Conservation (phyloP, 371 early-diverging fungal genomes). For the Apophysomyces elegans region DNA sequence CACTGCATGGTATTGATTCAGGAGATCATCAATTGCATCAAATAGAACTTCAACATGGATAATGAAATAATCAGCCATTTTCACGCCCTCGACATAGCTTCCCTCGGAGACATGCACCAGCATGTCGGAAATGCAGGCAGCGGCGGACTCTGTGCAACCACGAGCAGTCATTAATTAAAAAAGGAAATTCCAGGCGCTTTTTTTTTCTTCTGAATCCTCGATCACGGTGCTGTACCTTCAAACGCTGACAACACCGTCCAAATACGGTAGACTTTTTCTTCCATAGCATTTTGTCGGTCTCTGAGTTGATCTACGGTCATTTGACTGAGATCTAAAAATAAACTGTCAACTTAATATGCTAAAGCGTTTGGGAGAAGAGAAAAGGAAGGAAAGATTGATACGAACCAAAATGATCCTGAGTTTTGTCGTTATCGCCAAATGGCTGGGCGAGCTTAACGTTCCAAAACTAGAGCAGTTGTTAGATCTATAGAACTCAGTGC, state of each 20-base stretch:
- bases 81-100: slow-evolving; percentile 80
- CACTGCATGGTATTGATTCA: slow-evolving; percentile 30
- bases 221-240: slow-evolving; percentile 34
- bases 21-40: slow-evolving; percentile 79
- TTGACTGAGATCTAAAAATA: slow-evolving; percentile 25
- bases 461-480: slow-evolving; percentile 65
- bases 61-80: slow-evolving; percentile 91
- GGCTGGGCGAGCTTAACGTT: slow-evolving; percentile 69
- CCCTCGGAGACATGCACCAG: slow-evolving; percentile 89
- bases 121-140: slow-evolving; percentile 97
- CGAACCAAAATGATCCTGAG: slow-evolving; percentile 25
- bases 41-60: slow-evolving; percentile 93
- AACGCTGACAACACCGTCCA: slow-evolving; percentile 88
- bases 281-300: slow-evolving; percentile 57
- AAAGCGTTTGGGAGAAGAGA: neutral
- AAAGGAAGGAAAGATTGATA: neutral
- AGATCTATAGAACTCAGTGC: neutral
- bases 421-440: slow-evolving; percentile 21
- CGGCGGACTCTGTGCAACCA: slow-evolving; percentile 79
- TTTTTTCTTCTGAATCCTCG: neutral
- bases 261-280: slow-evolving; percentile 84
- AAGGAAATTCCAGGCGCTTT: slow-evolving; percentile 5
- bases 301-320: slow-evolving; percentile 53
- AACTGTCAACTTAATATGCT: slow-evolving; percentile 7
- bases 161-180: slow-evolving; percentile 6